phyloP scores from a whole-genome alignment of 192 early-diverging fungal species.

The Coemansia sp. region DNA sequence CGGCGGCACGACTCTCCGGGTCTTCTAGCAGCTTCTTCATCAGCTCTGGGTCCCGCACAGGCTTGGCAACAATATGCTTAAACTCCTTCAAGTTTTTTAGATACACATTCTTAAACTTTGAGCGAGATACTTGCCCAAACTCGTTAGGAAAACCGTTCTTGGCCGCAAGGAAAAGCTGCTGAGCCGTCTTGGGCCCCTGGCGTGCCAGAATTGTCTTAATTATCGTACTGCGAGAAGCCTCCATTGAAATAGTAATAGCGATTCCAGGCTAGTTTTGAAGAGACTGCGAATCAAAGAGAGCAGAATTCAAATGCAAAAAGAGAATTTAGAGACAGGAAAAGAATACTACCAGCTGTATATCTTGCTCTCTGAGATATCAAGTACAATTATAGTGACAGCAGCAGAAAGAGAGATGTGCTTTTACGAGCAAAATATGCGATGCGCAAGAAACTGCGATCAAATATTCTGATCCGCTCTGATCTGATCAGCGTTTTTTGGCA shows the following conservation, averaged over 20 bases:
- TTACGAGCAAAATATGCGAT: no score
- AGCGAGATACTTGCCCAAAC: slow-evolving; percentile 20
- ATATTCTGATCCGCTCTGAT: neutral
- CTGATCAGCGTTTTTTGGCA: no score
- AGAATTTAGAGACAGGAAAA: neutral
- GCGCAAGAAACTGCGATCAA: no score
- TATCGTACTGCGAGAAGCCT: slow-evolving; percentile 30
- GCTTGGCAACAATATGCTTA: slow-evolving; percentile 26
- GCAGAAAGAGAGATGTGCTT: no score
- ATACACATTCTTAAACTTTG: slow-evolving; percentile 35
- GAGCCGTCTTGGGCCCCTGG: slow-evolving; percentile 33
- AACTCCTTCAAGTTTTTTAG: slow-evolving; percentile 36
- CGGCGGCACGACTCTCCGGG: slow-evolving; percentile 12
- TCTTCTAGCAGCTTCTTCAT: slow-evolving; percentile 20
- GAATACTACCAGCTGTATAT: neutral
- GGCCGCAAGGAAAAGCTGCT: slow-evolving; percentile 22
- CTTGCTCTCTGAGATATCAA: neutral
- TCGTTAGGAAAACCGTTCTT: slow-evolving; percentile 19
- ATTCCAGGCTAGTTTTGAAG: neutral
- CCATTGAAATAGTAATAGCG: neutral
- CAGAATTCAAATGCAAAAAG: neutral
- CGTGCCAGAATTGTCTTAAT: slow-evolving; percentile 34
- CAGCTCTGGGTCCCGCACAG: slow-evolving; percentile 8
- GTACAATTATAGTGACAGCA: no score
- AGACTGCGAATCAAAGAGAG: neutral